These are phyloP conservation scores for Aspergillus calidoustus DNA, from an alignment of 2,329 filamentous ascomycete genomes.

Conservation along the genomic window DNA sequence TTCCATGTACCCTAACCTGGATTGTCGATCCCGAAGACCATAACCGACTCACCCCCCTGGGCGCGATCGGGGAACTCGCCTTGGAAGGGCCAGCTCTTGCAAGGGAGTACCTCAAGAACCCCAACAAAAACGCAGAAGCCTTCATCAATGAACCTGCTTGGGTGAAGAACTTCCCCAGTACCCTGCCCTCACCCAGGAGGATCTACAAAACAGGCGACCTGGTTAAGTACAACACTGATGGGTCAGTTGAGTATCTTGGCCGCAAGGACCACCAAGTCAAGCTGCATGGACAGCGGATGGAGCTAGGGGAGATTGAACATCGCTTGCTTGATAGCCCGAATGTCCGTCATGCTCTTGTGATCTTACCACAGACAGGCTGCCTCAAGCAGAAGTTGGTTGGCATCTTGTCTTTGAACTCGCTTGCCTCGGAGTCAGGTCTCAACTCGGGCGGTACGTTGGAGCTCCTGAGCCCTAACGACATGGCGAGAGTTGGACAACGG, in stretches of 20 bases:
- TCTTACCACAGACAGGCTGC: constrained; percentile 49
- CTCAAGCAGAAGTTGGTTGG: constrained; percentile 52
- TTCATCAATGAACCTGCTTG: constrained; percentile 36
- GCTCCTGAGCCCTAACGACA: constrained; percentile 33
- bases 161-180: constrained; percentile 21
- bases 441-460: constrained; percentile 38
- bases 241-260: constrained; percentile 36
- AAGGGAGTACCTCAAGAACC: constrained; percentile 46
- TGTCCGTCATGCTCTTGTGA: constrained; percentile 48
- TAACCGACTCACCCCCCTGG: constrained; percentile 42
- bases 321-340: constrained; percentile 38
- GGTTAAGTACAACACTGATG: constrained; percentile 27
- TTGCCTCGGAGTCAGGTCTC: constrained; percentile 29
- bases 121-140: constrained; percentile 34
- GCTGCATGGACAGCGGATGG: constrained; percentile 67
- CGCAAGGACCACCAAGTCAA: constrained; percentile 71
- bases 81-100: constrained; percentile 45
- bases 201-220: constrained; percentile 37
- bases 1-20: constrained; percentile 34
- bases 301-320: constrained; percentile 57
- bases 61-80: constrained; percentile 39
- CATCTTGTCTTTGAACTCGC: constrained; percentile 45
- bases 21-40: constrained; percentile 39
- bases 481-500: constrained; percentile 29
- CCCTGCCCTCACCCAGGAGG: constrained; percentile 20